These are phyloP conservation scores for Fraxinus latifolia DNA, from an alignment of 305 asterid species.

Conservation along the genomic window DNA sequence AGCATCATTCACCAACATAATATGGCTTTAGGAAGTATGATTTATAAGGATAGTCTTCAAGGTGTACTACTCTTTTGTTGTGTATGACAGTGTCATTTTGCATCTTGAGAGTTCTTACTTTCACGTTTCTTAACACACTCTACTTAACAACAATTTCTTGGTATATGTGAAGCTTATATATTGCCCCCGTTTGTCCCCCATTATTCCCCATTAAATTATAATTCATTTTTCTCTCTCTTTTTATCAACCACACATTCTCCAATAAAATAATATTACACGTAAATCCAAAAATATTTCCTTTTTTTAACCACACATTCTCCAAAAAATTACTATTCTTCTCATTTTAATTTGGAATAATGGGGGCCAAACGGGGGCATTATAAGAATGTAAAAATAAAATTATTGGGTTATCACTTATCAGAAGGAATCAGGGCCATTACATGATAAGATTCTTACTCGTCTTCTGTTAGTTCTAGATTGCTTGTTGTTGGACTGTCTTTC, in stretches of 20 bases:
- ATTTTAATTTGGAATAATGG: no score
- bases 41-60: not conserved
- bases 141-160: not conserved
- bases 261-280: no score
- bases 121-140: not conserved
- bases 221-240: no score
- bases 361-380: no score
- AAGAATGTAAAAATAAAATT: conserved; percentile 2
- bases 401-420: not conserved
- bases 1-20: conserved; percentile 2
- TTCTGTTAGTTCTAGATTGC: not conserved
- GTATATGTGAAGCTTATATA: not conserved
- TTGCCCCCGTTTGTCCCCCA: no score
- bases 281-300: no score
- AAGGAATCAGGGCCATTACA: not conserved
- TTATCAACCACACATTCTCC: no score
- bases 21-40: not conserved
- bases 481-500: conserved; percentile 24
- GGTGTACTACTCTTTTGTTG: not conserved
- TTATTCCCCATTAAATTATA: no score
- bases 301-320: no score
- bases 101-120: not conserved
- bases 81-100: not conserved
- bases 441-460: conserved; percentile 8
- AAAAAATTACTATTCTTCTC: no score